Conservation (phyloP, 139 green algal genomes). For the Volvox africanus region DNA sequence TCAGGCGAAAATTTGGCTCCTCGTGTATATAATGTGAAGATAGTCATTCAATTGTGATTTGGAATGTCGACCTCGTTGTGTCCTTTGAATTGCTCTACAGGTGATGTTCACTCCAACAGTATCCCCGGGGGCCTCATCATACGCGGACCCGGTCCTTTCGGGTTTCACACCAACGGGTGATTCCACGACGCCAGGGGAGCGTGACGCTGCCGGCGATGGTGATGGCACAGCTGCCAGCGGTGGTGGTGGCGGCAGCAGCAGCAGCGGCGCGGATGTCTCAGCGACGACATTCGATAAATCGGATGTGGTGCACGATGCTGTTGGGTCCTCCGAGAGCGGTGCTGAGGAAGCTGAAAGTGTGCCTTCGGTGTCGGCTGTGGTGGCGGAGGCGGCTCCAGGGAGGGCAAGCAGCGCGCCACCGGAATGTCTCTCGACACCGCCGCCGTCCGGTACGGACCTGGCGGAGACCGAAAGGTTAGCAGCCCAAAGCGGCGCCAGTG, state of each 20-base stretch:
- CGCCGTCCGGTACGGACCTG: too few relatives aligned
- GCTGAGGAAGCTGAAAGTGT: background rate
- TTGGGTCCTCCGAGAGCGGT: background rate
- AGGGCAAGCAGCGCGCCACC: too few relatives aligned
- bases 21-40: too few relatives aligned
- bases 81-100: background rate
- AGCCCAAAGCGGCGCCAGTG: too few relatives aligned
- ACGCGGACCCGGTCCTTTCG: background rate
- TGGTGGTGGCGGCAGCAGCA: background rate
- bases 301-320: background rate
- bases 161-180: slow-evolving; percentile 12
- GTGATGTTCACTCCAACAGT: slow-evolving; percentile 39
- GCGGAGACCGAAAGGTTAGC: too few relatives aligned
- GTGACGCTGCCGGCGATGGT: background rate
- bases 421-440: too few relatives aligned
- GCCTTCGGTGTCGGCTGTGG: too few relatives aligned
- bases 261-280: background rate
- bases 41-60: too few relatives aligned
- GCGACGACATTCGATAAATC: background rate
- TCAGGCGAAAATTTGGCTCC: too few relatives aligned
- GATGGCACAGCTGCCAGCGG: background rate
- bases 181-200: background rate
- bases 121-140: slow-evolving; percentile 1
- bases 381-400: too few relatives aligned
- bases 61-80: too few relatives aligned